These are phyloP conservation scores for Linnemannia schmuckeri DNA, from an alignment of 192 early-diverging fungal species.

Conservation along the genomic window DNA sequence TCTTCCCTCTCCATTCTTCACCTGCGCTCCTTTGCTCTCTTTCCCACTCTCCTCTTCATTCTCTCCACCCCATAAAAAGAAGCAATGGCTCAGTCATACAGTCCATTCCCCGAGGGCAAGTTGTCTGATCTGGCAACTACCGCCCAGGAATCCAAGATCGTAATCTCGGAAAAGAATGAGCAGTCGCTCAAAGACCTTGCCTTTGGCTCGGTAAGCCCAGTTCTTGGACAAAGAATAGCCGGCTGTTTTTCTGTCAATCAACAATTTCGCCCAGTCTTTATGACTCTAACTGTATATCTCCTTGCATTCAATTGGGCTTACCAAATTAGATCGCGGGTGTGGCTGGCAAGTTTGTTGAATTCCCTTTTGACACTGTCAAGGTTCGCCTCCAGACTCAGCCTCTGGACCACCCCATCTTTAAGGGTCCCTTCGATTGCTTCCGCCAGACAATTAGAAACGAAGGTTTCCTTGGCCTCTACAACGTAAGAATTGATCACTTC, in stretches of 20 bases:
- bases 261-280: too few relatives aligned
- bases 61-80: slow-evolving; percentile 12
- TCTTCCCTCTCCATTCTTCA: too few relatives aligned
- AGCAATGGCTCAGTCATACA: slow-evolving; percentile 52
- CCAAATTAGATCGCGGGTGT: slow-evolving; percentile 81
- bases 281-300: background rate
- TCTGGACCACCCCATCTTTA: slow-evolving; percentile 70
- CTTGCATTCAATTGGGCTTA: background rate
- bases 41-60: background rate
- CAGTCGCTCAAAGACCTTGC: slow-evolving; percentile 52
- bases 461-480: slow-evolving; percentile 90
- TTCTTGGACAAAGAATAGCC: background rate
- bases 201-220: slow-evolving; percentile 48
- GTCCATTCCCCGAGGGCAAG: slow-evolving; percentile 43
- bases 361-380: slow-evolving; percentile 96
- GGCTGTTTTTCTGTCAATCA: background rate
- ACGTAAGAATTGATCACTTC: slow-evolving; percentile 61
- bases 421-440: slow-evolving; percentile 88
- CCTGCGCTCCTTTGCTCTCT: background rate
- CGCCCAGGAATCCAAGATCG: slow-evolving; percentile 47
- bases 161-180: slow-evolving; percentile 53
- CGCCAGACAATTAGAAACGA: slow-evolving; percentile 79
- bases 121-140: slow-evolving; percentile 40
- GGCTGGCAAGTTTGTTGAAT: slow-evolving; percentile 94
- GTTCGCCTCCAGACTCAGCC: slow-evolving; percentile 94